phyloP scores from a whole-genome alignment of 2,329 filamentous ascomycete species.

The Diaporthe humulicola region DNA sequence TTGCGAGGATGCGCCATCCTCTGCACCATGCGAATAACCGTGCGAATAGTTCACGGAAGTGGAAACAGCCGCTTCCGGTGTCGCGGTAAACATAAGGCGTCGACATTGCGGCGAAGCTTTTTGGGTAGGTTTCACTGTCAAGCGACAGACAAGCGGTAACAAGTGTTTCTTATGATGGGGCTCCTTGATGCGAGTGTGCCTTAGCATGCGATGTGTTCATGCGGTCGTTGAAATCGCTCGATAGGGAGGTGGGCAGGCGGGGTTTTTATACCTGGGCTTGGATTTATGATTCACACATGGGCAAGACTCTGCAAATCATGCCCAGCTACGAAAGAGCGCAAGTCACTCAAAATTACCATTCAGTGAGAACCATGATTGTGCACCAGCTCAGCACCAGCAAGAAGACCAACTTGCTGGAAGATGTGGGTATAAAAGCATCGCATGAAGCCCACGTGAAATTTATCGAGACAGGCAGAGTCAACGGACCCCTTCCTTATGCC shows the following conservation, averaged over 20 bases:
- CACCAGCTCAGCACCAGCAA: not conserved
- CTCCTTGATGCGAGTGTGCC: not conserved
- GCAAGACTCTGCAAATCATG: too few species aligned
- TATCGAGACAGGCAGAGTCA: too few species aligned
- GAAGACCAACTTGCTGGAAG: not conserved
- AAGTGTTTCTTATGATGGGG: not conserved
- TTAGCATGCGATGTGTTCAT: not conserved
- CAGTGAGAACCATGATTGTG: not conserved
- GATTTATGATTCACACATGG: not conserved
- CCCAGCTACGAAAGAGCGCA: not conserved
- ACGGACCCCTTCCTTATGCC: too few species aligned
- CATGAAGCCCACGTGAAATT: too few species aligned
- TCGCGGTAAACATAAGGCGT: not conserved
- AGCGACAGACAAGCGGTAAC: not conserved
- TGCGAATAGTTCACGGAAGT: not conserved
- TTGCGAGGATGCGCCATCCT: not conserved
- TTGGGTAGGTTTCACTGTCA: not conserved
- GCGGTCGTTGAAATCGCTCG: not conserved
- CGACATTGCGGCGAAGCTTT: not conserved
- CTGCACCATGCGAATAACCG: not conserved
- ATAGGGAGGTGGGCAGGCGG: not conserved
- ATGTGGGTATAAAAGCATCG: not conserved
- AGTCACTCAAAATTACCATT: not conserved
- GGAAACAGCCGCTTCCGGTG: too few species aligned
- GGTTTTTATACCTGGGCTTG: not conserved